These are phyloP conservation scores for Clavariopsis aquatica DNA, from an alignment of 495 filamentous ascomycete species.

Conservation along the genomic window DNA sequence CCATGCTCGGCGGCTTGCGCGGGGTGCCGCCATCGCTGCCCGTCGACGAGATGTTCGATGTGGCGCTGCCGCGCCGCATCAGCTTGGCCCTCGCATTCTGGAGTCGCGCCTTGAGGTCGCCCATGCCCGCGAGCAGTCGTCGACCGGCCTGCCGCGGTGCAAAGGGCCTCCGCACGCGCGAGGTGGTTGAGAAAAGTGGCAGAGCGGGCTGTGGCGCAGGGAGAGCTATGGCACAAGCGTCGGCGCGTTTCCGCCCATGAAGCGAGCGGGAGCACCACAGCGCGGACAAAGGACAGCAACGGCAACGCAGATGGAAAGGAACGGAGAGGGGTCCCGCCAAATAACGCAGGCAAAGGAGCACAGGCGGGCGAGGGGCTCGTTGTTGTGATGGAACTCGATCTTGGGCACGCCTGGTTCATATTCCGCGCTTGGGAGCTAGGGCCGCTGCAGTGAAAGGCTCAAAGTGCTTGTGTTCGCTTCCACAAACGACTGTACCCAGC, in stretches of 20 bases:
- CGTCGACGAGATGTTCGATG: constrained; percentile 25
- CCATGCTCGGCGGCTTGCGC: background rate
- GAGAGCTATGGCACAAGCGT: background rate
- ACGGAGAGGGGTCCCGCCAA: too few relatives aligned
- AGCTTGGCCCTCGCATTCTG: constrained; percentile 34
- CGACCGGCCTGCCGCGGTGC: constrained; percentile 9
- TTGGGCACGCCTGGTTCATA: constrained; percentile 14
- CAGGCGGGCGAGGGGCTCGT: background rate
- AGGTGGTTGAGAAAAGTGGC: constrained; percentile 2
- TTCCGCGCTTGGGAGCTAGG: background rate
- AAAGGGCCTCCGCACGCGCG: background rate
- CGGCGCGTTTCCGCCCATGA: too few relatives aligned
- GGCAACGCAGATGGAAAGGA: background rate
- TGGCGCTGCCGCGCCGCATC: constrained; percentile 24
- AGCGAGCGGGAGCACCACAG: background rate
- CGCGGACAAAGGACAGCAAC: background rate
- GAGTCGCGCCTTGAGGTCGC: constrained; percentile 31
- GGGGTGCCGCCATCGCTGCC: constrained; percentile 11
- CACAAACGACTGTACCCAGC: background rate
- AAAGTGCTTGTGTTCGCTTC: background rate
- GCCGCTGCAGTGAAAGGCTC: background rate
- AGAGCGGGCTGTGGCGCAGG: background rate
- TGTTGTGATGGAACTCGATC: background rate
- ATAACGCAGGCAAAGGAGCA: background rate
- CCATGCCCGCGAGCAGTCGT: constrained; percentile 22